Evolutionary conservation across 1,139 yeast genomes (phyloP).

Genomic region (Hyphopichia khmerensis): DNA sequence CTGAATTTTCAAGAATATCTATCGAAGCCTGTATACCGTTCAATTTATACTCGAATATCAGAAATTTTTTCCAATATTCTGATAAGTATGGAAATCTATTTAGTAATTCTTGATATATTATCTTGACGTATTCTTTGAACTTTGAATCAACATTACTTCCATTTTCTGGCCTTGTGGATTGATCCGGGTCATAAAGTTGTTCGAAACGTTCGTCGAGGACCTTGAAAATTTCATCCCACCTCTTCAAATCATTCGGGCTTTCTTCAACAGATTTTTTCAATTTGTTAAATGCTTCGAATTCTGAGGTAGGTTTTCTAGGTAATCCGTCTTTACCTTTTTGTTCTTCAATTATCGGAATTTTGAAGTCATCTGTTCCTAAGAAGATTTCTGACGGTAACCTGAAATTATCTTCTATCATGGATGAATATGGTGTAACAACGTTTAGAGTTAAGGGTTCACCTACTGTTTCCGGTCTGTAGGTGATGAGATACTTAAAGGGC

Average conservation of each 20-base stretch:
- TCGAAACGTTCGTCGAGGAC: slow-evolving; percentile 20
- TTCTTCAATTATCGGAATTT: not conserved
- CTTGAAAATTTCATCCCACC: slow-evolving; percentile 32
- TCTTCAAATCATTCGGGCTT: slow-evolving; percentile 22
- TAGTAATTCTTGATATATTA: slow-evolving; percentile 33
- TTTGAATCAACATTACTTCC: slow-evolving; percentile 12
- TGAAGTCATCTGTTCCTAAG: not conserved
- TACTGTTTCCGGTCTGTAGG: no score
- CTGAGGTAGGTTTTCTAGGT: not conserved
- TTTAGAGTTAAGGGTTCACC: no score
- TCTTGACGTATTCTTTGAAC: slow-evolving; percentile 19
- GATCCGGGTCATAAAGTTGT: slow-evolving; percentile 6
- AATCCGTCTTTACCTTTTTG: not conserved
- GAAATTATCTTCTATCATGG: not conserved
- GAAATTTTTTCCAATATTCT: slow-evolving; percentile 62
- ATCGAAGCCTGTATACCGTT: slow-evolving; percentile 54
- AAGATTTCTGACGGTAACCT: slow-evolving; percentile 5
- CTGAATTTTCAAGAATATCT: slow-evolving; percentile 43
- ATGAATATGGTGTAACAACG: no score
- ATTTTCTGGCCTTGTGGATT: slow-evolving; percentile 6
- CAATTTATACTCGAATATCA: slow-evolving; percentile 52
- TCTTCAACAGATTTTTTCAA: slow-evolving; percentile 3
- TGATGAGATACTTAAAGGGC: no score
- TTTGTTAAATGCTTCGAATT: slow-evolving; percentile 2
- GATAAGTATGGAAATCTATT: slow-evolving; percentile 54